Evolutionary conservation across 441 rosid genomes (phyloP).

Genomic region (Rhodomyrtus psidioides): DNA sequence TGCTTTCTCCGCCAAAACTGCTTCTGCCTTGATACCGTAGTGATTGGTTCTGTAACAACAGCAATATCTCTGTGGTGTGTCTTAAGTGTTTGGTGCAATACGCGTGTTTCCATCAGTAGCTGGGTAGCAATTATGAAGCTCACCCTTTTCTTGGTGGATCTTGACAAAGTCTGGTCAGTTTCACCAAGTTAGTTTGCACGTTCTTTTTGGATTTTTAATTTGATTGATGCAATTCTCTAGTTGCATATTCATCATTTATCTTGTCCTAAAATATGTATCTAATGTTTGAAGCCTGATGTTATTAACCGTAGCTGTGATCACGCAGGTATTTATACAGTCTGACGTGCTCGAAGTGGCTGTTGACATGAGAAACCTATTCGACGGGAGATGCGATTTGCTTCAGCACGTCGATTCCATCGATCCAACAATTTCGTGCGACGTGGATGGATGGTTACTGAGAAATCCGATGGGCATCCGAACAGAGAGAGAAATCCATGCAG

Average conservation of each 20-base stretch:
- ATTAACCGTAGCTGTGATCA: background rate
- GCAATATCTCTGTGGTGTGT: background rate
- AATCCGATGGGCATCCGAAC: conserved; percentile 90
- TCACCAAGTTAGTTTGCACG: background rate
- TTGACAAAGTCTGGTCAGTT: background rate
- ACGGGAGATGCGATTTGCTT: conserved; percentile 34
- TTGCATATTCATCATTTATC: background rate
- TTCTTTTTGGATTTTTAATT: background rate
- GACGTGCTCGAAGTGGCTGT: conserved; percentile 79
- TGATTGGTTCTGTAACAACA: background rate
- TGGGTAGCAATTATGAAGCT: background rate
- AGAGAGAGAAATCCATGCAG: conserved; percentile 89
- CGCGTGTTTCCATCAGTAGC: background rate
- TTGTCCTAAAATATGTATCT: background rate
- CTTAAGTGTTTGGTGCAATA: background rate
- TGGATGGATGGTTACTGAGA: conserved; percentile 59
- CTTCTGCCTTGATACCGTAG: background rate
- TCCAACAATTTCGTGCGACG: conserved; percentile 22
- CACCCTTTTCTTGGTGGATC: background rate
- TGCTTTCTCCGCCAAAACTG: background rate
- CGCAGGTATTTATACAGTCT: conserved; percentile 79
- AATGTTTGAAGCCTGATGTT: background rate
- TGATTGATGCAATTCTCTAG: background rate
- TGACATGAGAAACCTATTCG: conserved; percentile 80
- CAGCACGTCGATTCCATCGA: conserved; percentile 34